phyloP scores from a whole-genome alignment of 192 early-diverging fungal genomes.

The Podila epigama region DNA sequence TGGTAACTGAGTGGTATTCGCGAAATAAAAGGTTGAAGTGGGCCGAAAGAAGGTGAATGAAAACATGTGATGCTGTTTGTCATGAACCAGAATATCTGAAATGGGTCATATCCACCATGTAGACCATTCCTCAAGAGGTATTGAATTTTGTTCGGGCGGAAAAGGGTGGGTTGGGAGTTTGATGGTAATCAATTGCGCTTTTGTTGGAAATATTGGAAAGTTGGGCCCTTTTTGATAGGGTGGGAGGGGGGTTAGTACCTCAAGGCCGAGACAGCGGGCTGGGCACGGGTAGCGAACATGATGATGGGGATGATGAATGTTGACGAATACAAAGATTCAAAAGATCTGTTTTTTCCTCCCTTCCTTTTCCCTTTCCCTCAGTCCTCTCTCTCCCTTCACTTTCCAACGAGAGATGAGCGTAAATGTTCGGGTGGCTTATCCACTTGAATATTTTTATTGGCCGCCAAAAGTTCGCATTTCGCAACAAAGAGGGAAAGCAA shows the following conservation, averaged over 20 bases:
- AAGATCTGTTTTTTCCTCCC: not conserved
- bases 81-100: too few species aligned
- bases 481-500: too few species aligned
- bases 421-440: not conserved
- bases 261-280: constrained; percentile 37
- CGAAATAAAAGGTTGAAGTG: too few species aligned
- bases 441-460: not conserved
- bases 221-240: not conserved
- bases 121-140: too few species aligned
- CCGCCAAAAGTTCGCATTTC: too few species aligned
- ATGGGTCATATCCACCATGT: too few species aligned
- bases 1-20: too few species aligned
- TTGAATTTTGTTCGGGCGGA: too few species aligned
- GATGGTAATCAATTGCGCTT: not conserved
- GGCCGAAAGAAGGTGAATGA: too few species aligned
- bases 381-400: too few species aligned
- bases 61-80: too few species aligned
- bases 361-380: not conserved
- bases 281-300: constrained; percentile 50
- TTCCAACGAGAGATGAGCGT: not conserved
- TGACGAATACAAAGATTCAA: constrained; percentile 1
- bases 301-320: not conserved
- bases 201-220: not conserved
- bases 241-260: constrained; percentile 11
- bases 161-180: not conserved